Conservation (phyloP, 306 rosid species). For the Lotus japonicus region DNA sequence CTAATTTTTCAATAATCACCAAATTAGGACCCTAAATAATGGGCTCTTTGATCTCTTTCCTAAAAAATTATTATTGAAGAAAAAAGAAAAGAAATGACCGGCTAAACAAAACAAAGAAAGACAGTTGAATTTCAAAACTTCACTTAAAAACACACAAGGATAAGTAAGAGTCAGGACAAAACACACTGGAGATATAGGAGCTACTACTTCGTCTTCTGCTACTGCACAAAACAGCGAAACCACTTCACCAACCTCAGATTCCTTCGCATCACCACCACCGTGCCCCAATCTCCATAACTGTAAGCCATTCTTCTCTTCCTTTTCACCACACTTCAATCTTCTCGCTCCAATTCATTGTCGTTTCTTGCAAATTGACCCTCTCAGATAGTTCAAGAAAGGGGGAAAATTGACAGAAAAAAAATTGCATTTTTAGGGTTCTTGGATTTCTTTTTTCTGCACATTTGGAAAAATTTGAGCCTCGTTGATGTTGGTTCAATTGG, state of each 20-base stretch:
- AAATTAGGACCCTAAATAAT: too few relatives aligned
- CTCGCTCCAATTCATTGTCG: background rate
- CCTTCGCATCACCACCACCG: slow-evolving; percentile 10
- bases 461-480: background rate
- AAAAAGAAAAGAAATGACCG: background rate
- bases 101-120: background rate
- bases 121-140: background rate
- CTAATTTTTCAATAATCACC: too few relatives aligned
- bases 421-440: background rate
- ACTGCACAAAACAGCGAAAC: background rate
- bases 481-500: slow-evolving; percentile 4
- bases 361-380: slow-evolving; percentile 16
- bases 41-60: too few relatives aligned
- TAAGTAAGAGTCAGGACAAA: background rate
- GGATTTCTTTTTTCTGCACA: background rate
- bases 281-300: slow-evolving; percentile 19
- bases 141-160: background rate
- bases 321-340: background rate
- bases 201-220: background rate
- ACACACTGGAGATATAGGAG: background rate
- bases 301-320: slow-evolving; percentile 8
- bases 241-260: background rate
- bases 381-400: too few relatives aligned
- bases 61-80: too few relatives aligned
- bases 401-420: too few relatives aligned